These are phyloP conservation scores for Amphibolis antarctica DNA, from an alignment of 106 monocot genomes.

Conservation along the genomic window DNA sequence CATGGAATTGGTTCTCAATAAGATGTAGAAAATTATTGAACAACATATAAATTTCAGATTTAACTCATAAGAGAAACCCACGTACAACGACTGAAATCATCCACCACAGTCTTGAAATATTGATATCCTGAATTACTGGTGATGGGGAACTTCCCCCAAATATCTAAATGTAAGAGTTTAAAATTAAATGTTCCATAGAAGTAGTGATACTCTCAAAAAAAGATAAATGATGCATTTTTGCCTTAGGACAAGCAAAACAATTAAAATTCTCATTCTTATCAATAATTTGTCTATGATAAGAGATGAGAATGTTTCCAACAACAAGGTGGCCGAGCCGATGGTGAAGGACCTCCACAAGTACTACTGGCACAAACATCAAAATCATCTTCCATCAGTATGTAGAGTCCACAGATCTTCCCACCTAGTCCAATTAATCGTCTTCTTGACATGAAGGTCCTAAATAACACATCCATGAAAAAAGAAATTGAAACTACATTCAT, in stretches of 20 bases:
- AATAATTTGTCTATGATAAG: neutral
- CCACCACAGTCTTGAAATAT: slow-evolving; percentile 9
- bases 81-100: slow-evolving; percentile 8
- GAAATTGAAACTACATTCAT: too few relatives aligned
- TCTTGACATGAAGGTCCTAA: too few relatives aligned
- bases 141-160: neutral
- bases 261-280: neutral
- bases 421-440: neutral
- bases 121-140: neutral
- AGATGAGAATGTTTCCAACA: neutral
- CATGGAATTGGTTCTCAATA: neutral
- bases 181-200: neutral
- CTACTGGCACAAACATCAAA: neutral
- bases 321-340: neutral
- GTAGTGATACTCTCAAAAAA: neutral
- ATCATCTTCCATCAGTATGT: neutral
- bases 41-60: neutral
- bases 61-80: slow-evolving; percentile 8
- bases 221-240: neutral
- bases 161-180: neutral
- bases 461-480: too few relatives aligned
- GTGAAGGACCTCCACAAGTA: neutral
- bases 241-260: neutral
- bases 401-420: neutral
- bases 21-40: neutral